Conservation (phyloP, 805 yeast species). For the Candida golubevii region DNA sequence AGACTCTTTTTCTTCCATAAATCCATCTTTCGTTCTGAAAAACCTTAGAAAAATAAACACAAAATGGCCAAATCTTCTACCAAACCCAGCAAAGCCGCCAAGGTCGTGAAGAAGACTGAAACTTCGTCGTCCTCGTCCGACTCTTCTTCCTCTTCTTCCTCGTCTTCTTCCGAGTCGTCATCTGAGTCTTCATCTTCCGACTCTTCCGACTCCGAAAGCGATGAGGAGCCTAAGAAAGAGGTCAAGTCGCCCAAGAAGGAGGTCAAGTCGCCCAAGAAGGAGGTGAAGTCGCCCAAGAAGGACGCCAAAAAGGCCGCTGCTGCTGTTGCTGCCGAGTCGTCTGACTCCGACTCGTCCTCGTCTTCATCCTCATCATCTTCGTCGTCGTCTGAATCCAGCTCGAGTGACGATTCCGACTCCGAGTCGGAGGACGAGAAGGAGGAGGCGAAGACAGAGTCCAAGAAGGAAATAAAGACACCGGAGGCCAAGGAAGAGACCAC, state of each 20-base stretch:
- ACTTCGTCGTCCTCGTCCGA: slow-evolving; percentile 5
- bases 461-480: slow-evolving; percentile 12
- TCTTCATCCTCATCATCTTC: slow-evolving; percentile 17
- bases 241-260: background rate
- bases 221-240: slow-evolving; percentile 14
- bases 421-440: slow-evolving; percentile 23
- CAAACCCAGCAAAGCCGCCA: slow-evolving; percentile 17
- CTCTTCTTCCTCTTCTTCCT: slow-evolving; percentile 17
- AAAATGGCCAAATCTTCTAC: slow-evolving; percentile 40
- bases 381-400: slow-evolving; percentile 28
- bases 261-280: background rate
- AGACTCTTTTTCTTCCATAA: slow-evolving; percentile 7
- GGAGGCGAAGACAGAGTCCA: slow-evolving; percentile 8
- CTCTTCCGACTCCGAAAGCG: slow-evolving; percentile 20
- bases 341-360: slow-evolving; percentile 20
- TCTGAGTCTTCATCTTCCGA: slow-evolving; percentile 12
- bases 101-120: slow-evolving; percentile 11
- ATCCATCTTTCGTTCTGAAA: background rate
- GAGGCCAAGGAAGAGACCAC: slow-evolving; percentile 15
- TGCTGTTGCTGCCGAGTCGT: slow-evolving; percentile 6
- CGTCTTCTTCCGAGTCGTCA: slow-evolving; percentile 13
- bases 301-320: slow-evolving; percentile 16
- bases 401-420: slow-evolving; percentile 19
- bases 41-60: background rate
- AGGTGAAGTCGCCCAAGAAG: slow-evolving; percentile 4